Percentiles rank a stretch among this genome's conserved stretches.
These are phyloP conservation scores for Chalaropsis thielavioides DNA, from an alignment of 2,329 filamentous ascomycete genomes.

Conservation along the genomic window DNA sequence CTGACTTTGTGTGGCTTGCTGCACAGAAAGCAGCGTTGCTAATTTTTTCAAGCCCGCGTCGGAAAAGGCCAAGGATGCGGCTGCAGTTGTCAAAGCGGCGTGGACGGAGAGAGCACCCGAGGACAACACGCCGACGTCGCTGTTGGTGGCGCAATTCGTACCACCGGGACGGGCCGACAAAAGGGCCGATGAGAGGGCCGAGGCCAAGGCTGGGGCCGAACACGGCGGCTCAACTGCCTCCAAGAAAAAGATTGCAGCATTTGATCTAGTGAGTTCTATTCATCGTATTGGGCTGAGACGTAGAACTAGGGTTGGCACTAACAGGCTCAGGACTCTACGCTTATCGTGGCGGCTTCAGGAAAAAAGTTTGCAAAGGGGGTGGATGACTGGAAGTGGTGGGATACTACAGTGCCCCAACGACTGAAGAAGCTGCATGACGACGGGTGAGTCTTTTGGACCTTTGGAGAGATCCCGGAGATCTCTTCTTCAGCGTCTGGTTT, in stretches of 20 bases:
- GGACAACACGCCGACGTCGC: slow-evolving; percentile 36
- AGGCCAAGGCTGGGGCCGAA: neutral
- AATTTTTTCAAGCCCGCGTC: slow-evolving; percentile 82
- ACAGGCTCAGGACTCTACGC: slow-evolving; percentile 57
- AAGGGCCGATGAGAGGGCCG: slow-evolving; percentile 22
- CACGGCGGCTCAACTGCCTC: neutral
- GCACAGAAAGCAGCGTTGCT: slow-evolving; percentile 51
- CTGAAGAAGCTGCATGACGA: slow-evolving; percentile 56
- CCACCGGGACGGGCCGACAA: slow-evolving; percentile 25
- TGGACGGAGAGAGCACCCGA: slow-evolving; percentile 54
- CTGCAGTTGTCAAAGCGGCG: slow-evolving; percentile 28
- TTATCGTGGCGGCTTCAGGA: slow-evolving; percentile 67
- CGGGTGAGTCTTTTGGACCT: slow-evolving; percentile 36
- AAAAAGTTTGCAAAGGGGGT: slow-evolving; percentile 59
- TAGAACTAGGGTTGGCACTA: neutral
- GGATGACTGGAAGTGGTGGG: slow-evolving; percentile 92
- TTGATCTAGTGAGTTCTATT: slow-evolving; percentile 42
- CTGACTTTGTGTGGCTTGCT: neutral
- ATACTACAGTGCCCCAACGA: slow-evolving; percentile 50
- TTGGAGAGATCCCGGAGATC: neutral
- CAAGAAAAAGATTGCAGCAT: slow-evolving; percentile 49
- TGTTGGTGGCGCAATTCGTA: slow-evolving; percentile 62
- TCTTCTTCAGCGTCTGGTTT: too few relatives aligned
- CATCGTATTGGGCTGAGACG: neutral
- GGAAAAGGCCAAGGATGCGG: slow-evolving; percentile 62